These are phyloP conservation scores for Parathielavia hyrcaniae DNA, from an alignment of 495 filamentous ascomycete genomes.

Conservation along the genomic window DNA sequence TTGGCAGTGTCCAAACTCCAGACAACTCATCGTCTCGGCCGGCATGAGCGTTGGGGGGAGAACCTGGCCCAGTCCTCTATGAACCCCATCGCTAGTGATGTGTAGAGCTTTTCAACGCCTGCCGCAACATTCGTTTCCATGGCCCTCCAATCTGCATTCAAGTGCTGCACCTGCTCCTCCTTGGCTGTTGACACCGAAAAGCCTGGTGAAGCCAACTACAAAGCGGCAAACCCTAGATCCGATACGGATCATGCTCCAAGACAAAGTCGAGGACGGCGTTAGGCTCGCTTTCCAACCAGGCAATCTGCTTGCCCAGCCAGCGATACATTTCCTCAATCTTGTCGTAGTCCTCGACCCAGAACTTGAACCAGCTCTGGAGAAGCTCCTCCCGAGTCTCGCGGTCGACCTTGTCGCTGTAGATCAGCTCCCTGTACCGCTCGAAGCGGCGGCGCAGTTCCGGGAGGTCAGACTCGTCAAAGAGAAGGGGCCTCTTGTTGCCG, in stretches of 20 bases:
- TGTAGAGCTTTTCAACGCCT: no score
- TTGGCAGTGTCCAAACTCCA: background rate
- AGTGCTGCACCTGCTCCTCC: no score
- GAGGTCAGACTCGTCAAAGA: background rate
- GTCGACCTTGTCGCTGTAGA: background rate
- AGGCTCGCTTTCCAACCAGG: background rate
- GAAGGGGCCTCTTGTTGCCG: background rate
- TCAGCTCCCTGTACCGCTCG: background rate
- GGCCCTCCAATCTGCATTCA: no score
- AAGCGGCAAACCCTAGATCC: background rate
- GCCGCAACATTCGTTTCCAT: no score
- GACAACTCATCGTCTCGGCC: background rate
- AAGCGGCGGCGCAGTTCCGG: constrained; percentile 2
- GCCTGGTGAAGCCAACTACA: background rate
- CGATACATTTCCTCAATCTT: background rate
- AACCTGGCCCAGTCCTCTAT: no score
- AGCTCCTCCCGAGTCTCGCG: background rate
- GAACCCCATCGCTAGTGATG: no score
- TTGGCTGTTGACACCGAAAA: no score
- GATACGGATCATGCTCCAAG: background rate
- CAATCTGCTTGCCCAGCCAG: constrained; percentile 1
- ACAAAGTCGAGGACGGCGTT: background rate
- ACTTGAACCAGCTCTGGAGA: background rate
- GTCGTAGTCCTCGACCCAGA: constrained; percentile 10
- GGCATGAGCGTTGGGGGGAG: background rate